Conservation (phyloP, 257 asterid genomes). For the Paulownia fortunei region DNA sequence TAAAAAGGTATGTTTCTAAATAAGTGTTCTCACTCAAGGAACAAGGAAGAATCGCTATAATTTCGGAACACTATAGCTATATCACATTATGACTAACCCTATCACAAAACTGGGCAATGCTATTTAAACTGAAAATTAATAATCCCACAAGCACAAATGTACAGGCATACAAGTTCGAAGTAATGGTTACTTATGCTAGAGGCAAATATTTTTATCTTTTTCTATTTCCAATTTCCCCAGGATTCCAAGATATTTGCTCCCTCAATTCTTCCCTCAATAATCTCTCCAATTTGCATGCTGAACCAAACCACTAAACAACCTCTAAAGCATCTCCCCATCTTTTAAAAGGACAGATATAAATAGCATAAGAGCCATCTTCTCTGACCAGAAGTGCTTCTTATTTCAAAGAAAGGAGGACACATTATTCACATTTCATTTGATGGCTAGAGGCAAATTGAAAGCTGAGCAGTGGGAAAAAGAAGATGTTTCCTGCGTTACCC, state of each 20-base stretch:
- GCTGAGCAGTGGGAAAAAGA: not conserved
- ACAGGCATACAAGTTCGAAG: conserved; percentile 14
- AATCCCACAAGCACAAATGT: not conserved
- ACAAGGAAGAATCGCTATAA: conserved; percentile 17
- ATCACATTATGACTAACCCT: not conserved
- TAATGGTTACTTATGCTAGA: conserved; percentile 9
- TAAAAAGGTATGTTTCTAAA: not conserved
- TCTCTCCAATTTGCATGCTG: not conserved
- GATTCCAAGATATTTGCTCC: conserved; percentile 1
- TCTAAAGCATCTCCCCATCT: conserved; percentile 1
- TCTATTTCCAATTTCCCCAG: conserved; percentile 11
- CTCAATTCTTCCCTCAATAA: not conserved
- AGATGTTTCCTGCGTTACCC: not conserved
- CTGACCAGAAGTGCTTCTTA: not conserved
- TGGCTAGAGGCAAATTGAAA: not conserved
- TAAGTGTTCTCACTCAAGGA: not conserved
- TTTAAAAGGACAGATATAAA: not conserved
- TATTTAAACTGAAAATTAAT: not conserved
- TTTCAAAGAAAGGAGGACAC: not conserved
- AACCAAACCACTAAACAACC: conserved; percentile 20
- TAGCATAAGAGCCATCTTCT: not conserved
- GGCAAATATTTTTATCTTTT: not conserved
- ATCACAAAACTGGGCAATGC: not conserved
- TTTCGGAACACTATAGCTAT: not conserved
- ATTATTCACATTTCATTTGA: too few species aligned